Conservation (phyloP, 352 stramenopile genomes). For the Phytophthora rubi region DNA sequence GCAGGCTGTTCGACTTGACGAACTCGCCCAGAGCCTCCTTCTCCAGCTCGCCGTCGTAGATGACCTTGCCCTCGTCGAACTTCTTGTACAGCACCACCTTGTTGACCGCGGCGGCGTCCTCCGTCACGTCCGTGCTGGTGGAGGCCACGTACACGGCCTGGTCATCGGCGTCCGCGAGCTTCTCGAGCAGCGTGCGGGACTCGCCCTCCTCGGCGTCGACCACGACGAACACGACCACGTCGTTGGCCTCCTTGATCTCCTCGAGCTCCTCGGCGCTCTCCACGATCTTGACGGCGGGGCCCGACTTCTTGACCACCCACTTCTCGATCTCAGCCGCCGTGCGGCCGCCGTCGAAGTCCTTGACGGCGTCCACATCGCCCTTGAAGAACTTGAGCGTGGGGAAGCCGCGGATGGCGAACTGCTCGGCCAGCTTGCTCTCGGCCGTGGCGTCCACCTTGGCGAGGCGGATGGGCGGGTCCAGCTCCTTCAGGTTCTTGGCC, state of each 20-base stretch:
- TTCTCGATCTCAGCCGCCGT: slow-evolving; percentile 88
- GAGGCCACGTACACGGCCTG: slow-evolving; percentile 82
- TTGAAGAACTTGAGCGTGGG: slow-evolving; percentile 95
- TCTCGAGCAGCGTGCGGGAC: slow-evolving; percentile 70
- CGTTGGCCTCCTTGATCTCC: slow-evolving; percentile 80
- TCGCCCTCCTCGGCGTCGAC: slow-evolving; percentile 84
- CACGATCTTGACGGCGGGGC: slow-evolving; percentile 88
- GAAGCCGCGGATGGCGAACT: slow-evolving; percentile 89
- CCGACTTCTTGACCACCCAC: slow-evolving; percentile 93
- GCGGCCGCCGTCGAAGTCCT: slow-evolving; percentile 91
- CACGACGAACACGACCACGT: slow-evolving; percentile 87
- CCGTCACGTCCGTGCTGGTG: slow-evolving; percentile 65
- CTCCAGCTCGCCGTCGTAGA: slow-evolving; percentile 81
- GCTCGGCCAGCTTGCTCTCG: slow-evolving; percentile 78
- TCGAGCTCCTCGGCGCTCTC: slow-evolving; percentile 71
- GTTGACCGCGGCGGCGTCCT: slow-evolving; percentile 62
- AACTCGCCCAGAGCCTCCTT: slow-evolving; percentile 69
- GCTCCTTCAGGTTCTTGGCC: slow-evolving; percentile 79
- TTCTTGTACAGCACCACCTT: slow-evolving; percentile 88
- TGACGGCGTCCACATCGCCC: slow-evolving; percentile 74
- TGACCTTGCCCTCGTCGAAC: slow-evolving; percentile 86
- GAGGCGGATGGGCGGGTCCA: slow-evolving; percentile 78
- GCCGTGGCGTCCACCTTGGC: slow-evolving; percentile 91
- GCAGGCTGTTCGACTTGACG: slow-evolving; percentile 83
- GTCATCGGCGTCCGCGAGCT: slow-evolving; percentile 77